A percentile compares a stretch with the other conserved stretches of the same genome.
phyloP scores from a whole-genome alignment of 2,329 filamentous ascomycete genomes.

The Aspergillus spinulosporus region DNA sequence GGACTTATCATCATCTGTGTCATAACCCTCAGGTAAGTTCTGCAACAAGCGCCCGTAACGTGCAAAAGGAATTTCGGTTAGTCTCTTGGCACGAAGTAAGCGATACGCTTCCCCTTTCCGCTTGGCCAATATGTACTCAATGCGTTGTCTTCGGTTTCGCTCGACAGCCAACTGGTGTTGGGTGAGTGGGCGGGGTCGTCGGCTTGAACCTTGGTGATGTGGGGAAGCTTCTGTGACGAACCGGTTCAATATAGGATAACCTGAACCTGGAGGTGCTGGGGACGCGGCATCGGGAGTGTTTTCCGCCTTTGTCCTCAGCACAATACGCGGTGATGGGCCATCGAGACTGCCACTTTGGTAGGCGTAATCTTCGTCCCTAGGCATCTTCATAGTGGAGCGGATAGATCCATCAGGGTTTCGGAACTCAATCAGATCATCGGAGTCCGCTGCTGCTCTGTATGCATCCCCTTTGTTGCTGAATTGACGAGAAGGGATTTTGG shows the following conservation, averaged over 20 bases:
- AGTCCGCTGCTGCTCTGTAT: conserved; percentile 7
- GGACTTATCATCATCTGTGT: conserved; percentile 47
- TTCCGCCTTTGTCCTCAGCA: conserved; percentile 48
- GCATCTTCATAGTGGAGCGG: conserved; percentile 32
- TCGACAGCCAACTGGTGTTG: conserved; percentile 53
- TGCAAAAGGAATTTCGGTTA: conserved; percentile 42
- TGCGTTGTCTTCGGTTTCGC: conserved; percentile 49
- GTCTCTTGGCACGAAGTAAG: conserved; percentile 39
- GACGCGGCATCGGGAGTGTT: conserved; percentile 44
- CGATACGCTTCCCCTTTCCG: conserved; percentile 43
- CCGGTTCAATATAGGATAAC: conserved; percentile 45
- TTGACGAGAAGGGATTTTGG: not conserved
- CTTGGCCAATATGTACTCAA: conserved; percentile 49
- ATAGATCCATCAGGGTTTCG: conserved; percentile 11
- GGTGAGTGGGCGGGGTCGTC: conserved; percentile 50
- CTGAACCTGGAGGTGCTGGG: conserved; percentile 45
- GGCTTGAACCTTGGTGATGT: conserved; percentile 31
- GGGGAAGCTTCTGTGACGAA: conserved; percentile 39
- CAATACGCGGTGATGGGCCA: conserved; percentile 40
- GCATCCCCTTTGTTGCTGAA: conserved; percentile 2
- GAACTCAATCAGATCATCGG: conserved; percentile 11
- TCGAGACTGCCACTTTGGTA: conserved; percentile 39
- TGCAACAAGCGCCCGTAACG: conserved; percentile 46
- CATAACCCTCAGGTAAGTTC: conserved; percentile 46
- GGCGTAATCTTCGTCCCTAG: conserved; percentile 41